Conservation (phyloP, 75 land plant species). For the Selaginella moellendorffii region DNA sequence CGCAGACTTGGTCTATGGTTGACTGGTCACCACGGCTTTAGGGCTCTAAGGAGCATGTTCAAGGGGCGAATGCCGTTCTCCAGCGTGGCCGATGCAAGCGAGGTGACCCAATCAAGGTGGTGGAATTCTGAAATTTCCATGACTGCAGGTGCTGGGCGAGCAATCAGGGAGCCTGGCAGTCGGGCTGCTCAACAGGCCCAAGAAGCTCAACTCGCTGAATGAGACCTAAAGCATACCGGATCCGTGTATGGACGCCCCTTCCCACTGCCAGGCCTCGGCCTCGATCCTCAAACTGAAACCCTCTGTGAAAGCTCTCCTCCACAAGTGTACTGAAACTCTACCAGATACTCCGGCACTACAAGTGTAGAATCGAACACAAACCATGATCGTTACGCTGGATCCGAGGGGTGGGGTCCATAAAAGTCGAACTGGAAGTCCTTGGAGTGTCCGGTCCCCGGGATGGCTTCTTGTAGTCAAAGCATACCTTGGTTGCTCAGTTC, state of each 20-base stretch:
- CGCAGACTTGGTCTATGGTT: too few species aligned
- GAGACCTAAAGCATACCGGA: too few species aligned
- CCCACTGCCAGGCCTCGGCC: too few species aligned
- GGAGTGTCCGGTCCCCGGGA: slow-evolving; percentile 13
- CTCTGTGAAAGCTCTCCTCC: neutral
- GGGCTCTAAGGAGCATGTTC: too few species aligned
- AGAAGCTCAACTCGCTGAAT: neutral
- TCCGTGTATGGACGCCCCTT: too few species aligned
- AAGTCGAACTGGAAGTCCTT: neutral
- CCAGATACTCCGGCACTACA: slow-evolving; percentile 29
- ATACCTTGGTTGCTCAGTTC: slow-evolving; percentile 24
- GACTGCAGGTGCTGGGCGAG: neutral
- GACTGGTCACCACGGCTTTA: too few species aligned
- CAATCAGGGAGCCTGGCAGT: neutral
- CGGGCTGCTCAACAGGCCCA: neutral
- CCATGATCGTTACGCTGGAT: slow-evolving; percentile 29
- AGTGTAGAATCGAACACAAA: slow-evolving; percentile 21
- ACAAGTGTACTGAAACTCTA: slow-evolving; percentile 23
- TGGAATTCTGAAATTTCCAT: too few species aligned
- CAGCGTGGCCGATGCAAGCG: too few species aligned
- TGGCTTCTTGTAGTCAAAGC: slow-evolving; percentile 31
- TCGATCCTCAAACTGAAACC: neutral
- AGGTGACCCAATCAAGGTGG: too few species aligned
- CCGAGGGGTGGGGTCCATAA: slow-evolving; percentile 22
- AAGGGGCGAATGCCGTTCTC: too few species aligned